Base-by-base conservation (phyloP, 495 filamentous ascomycete species). In the Ascodesmis nigricans region DNA sequence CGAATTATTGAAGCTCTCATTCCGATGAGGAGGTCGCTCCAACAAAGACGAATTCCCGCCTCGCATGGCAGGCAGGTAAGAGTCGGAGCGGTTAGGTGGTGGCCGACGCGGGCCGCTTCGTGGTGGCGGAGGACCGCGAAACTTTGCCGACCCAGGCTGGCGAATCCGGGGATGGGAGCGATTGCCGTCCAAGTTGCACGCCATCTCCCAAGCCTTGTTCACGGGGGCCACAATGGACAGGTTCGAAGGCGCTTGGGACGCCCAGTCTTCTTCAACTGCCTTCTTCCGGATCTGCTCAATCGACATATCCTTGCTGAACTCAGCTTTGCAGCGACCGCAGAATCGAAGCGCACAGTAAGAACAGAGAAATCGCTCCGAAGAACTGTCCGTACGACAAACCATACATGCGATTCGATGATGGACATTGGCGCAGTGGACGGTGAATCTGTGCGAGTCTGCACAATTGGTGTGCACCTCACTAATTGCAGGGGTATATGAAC, bases 291-390 rank as follows among this genome's bases (percentile, higher is more conserved):
- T 18, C n/a, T 37, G 7, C 6, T 37, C 35, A 5, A 37, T n/a
- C 4, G n/a, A 13, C 5, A 9, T 37, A 13, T 26, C 35, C n/a
- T 7, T 5, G 5, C 18, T 10, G 21, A 37, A 37, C 18, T 37
- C 35, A 8, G 23, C 1, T 16, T 37, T 37, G 27, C 35, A 37
- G 1, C 35, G 24, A 9, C 25, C 13, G 21, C 35, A 37, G 18
- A 37, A 37, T 6, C 35, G 35, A 18, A 37, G 35, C 13, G 35
- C 35, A 14, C 35, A 37, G 25, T 29, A 37, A 8, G 35, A 11
- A 26, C 35, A 37, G 5, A 30, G 14, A 4, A n/a, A 37, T 11
- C 35, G 35, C 30, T 29, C 24, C 7, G 8, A 13, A 2, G 35
- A 16, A 1, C 25, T 8, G 13, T 37, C 35, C 1, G 35, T 17